Conservation (phyloP, 345 rosid species). For the Heritiera fomes region DNA sequence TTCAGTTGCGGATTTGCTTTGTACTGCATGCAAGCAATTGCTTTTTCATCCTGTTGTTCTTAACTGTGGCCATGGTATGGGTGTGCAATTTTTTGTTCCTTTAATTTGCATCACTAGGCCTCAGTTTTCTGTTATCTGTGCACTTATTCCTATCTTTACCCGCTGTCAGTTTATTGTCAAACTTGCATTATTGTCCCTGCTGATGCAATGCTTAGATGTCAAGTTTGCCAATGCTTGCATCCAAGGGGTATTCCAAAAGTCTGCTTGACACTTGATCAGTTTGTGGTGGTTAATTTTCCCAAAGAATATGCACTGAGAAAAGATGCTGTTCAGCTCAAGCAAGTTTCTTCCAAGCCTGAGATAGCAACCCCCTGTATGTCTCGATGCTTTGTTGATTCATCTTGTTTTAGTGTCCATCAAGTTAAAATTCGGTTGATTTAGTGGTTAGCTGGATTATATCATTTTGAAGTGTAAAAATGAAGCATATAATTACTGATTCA, state of each 20-base stretch:
- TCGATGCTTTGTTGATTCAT: neutral
- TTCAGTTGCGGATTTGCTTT: conserved; percentile 55
- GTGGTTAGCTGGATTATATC: conserved; percentile 11
- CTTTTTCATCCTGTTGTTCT: conserved; percentile 63
- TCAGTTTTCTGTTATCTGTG: conserved; percentile 2
- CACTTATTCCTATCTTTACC: conserved; percentile 2
- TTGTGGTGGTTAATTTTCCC: conserved; percentile 55
- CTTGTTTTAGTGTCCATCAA: neutral
- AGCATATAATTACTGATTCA: neutral
- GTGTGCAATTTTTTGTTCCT: neutral
- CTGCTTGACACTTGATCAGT: conserved; percentile 63
- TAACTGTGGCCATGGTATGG: conserved; percentile 88
- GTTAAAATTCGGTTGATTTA: neutral
- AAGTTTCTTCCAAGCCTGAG: conserved; percentile 26
- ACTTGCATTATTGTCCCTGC: conserved; percentile 49
- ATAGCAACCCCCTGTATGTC: conserved; percentile 38
- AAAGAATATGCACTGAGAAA: conserved; percentile 60
- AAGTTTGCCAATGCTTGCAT: conserved; percentile 58
- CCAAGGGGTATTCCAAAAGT: conserved; percentile 63
- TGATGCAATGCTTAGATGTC: conserved; percentile 53
- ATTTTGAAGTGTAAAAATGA: neutral
- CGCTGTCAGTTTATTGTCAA: conserved; percentile 64
- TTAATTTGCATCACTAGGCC: neutral
- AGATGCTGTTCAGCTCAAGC: conserved; percentile 37
- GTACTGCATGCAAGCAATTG: conserved; percentile 67